These are phyloP conservation scores for Metschnikowia orientalis DNA, from an alignment of 805 yeast genomes.

Conservation along the genomic window DNA sequence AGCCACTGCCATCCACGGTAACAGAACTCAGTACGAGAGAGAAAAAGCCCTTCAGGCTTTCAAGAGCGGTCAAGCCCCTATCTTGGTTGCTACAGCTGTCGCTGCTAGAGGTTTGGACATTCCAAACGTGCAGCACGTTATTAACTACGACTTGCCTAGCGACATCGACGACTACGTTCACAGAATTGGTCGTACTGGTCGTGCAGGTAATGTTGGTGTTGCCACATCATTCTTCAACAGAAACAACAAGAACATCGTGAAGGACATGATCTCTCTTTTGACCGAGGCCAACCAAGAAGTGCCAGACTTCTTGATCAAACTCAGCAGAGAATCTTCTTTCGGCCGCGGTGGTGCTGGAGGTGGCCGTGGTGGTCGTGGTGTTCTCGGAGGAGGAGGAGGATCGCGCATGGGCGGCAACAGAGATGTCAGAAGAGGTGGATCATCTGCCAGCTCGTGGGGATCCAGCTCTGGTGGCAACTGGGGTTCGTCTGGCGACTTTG, in stretches of 20 bases:
- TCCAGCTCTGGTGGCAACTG: slow-evolving; percentile 16
- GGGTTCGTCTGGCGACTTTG: slow-evolving; percentile 23
- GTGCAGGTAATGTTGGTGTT: slow-evolving; percentile 99
- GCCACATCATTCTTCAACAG: slow-evolving; percentile 99
- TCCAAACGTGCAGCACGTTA: slow-evolving; percentile 97
- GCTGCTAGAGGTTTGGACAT: slow-evolving; percentile 99
- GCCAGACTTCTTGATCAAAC: slow-evolving; percentile 79
- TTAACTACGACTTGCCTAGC: slow-evolving; percentile 93
- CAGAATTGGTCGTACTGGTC: slow-evolving; percentile 99
- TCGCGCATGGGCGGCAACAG: slow-evolving; percentile 28
- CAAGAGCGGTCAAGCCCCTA: slow-evolving; percentile 87
- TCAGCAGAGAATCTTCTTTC: slow-evolving; percentile 69
- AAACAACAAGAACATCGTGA: slow-evolving; percentile 82
- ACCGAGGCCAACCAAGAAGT: slow-evolving; percentile 97
- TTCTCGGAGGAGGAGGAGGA: slow-evolving; percentile 49
- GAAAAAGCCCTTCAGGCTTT: slow-evolving; percentile 94
- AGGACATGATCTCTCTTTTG: slow-evolving; percentile 81
- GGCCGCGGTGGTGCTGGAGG: slow-evolving; percentile 37
- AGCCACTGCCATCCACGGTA: slow-evolving; percentile 99
- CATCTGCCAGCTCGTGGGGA: slow-evolving; percentile 21
- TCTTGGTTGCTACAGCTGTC: slow-evolving; percentile 98
- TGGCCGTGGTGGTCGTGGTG: slow-evolving; percentile 44
- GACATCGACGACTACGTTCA: slow-evolving; percentile 98
- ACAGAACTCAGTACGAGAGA: slow-evolving; percentile 96
- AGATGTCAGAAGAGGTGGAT: slow-evolving; percentile 49